A percentile compares a stretch with the other conserved stretches of the same genome.
Conservation (phyloP, 441 rosid species). For the Kokia cookei region DNA sequence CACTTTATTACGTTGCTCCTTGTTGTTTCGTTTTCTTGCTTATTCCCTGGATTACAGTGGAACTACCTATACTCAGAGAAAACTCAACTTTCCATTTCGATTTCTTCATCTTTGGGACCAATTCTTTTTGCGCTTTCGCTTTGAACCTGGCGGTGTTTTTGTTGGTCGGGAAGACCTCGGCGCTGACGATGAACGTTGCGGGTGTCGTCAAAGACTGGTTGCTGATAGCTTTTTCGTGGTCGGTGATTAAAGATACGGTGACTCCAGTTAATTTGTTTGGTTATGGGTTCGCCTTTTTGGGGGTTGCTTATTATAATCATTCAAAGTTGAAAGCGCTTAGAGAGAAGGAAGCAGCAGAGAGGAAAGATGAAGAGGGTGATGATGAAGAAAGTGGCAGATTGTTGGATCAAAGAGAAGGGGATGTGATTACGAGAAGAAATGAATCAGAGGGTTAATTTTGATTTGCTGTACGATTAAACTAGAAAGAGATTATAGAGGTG, state of each 20-base stretch:
- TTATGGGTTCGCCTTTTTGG: slow-evolving; percentile 66
- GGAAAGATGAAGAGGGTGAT: slow-evolving; percentile 24
- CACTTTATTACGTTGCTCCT: slow-evolving; percentile 48
- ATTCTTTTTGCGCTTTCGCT: slow-evolving; percentile 42
- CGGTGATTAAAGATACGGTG: slow-evolving; percentile 48
- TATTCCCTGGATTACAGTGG: slow-evolving; percentile 34
- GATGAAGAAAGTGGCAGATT: slow-evolving; percentile 30
- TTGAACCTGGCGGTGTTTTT: slow-evolving; percentile 47
- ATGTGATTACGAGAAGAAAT: slow-evolving; percentile 20
- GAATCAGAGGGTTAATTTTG: slow-evolving; percentile 15
- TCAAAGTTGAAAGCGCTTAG: slow-evolving; percentile 54
- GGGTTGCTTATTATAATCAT: slow-evolving; percentile 73
- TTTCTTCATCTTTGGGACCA: slow-evolving; percentile 34
- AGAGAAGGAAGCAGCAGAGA: slow-evolving; percentile 41
- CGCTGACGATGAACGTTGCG: slow-evolving; percentile 53
- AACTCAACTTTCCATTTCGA: slow-evolving; percentile 38
- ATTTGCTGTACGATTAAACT: neutral
- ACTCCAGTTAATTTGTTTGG: slow-evolving; percentile 50
- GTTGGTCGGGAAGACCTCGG: slow-evolving; percentile 45
- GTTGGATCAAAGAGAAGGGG: slow-evolving; percentile 24
- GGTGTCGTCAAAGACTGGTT: slow-evolving; percentile 59
- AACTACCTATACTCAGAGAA: slow-evolving; percentile 30
- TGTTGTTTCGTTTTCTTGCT: slow-evolving; percentile 38
- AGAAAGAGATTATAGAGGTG: neutral
- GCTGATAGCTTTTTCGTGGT: slow-evolving; percentile 55